Conservation (phyloP, 1,284 basidiomycete species). For the Farysia itapuensis region DNA sequence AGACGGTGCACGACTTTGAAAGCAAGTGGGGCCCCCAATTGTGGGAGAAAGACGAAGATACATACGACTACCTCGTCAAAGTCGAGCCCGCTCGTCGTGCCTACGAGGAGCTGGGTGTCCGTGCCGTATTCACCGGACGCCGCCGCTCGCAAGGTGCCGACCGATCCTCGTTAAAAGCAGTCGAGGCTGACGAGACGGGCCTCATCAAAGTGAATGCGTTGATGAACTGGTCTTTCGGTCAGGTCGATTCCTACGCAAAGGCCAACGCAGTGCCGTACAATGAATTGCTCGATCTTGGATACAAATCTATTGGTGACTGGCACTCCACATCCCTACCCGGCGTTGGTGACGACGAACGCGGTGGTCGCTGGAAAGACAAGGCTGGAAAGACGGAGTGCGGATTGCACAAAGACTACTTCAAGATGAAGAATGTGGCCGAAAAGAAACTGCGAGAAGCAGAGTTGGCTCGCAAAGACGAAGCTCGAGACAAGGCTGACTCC, state of each 20-base stretch:
- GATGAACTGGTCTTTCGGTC: slow-evolving; percentile 81
- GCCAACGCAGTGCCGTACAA: slow-evolving; percentile 85
- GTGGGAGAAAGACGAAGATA: slow-evolving; percentile 85
- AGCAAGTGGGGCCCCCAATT: slow-evolving; percentile 75
- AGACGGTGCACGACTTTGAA: slow-evolving; percentile 76
- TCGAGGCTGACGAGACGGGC: slow-evolving; percentile 90
- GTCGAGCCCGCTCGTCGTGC: slow-evolving; percentile 90
- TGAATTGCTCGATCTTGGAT: slow-evolving; percentile 83
- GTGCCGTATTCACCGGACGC: slow-evolving; percentile 89
- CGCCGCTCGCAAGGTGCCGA: slow-evolving; percentile 88
- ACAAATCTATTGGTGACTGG: slow-evolving; percentile 94
- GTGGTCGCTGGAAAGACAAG: slow-evolving; percentile 87
- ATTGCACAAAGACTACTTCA: slow-evolving; percentile 67
- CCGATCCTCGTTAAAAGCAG: slow-evolving; percentile 76
- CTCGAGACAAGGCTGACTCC: slow-evolving; percentile 24
- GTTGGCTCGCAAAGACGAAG: slow-evolving; percentile 44
- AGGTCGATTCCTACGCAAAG: slow-evolving; percentile 84
- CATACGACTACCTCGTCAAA: slow-evolving; percentile 92
- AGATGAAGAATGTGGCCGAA: slow-evolving; percentile 53
- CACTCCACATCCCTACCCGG: slow-evolving; percentile 79
- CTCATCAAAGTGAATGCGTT: slow-evolving; percentile 93
- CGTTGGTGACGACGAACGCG: slow-evolving; percentile 71
- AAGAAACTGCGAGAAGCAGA: slow-evolving; percentile 54
- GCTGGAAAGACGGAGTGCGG: slow-evolving; percentile 91
- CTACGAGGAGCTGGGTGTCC: slow-evolving; percentile 78